Evolutionary conservation across 2,329 filamentous ascomycete species (phyloP).

Genomic region (Arachnopeziza araneosa): DNA sequence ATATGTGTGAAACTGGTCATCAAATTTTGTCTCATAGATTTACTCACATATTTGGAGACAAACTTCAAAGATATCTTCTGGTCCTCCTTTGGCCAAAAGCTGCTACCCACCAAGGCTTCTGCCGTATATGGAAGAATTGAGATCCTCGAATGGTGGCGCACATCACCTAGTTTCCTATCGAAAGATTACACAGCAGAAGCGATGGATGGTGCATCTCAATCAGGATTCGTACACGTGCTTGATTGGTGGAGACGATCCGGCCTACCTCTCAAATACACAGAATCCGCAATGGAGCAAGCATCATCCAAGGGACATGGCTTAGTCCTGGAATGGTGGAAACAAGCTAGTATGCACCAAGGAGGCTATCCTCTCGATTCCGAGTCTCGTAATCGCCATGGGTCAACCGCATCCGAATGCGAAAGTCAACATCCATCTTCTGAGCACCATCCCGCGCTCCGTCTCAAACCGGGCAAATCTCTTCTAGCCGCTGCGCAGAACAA

Average conservation of each 20-base stretch:
- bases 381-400: conserved; percentile 20
- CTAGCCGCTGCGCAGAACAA: conserved; percentile 80
- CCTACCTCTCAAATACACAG: conserved; percentile 77
- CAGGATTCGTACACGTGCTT: conserved; percentile 77
- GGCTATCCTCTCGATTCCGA: conserved; percentile 39
- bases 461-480: conserved; percentile 81
- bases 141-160: conserved; percentile 87
- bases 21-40: conserved; percentile 77
- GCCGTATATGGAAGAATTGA: conserved; percentile 78
- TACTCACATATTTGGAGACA: conserved; percentile 67
- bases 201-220: conserved; percentile 79
- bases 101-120: conserved; percentile 82
- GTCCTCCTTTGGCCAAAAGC: conserved; percentile 74
- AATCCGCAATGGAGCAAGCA: conserved; percentile 81
- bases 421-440: conserved; percentile 13
- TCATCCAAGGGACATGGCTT: conserved; percentile 77
- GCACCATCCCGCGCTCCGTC: conserved; percentile 38
- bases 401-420: conserved; percentile 12
- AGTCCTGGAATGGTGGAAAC: conserved; percentile 91
- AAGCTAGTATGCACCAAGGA: conserved; percentile 56
- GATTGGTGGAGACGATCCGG: conserved; percentile 89
- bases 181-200: conserved; percentile 75
- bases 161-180: conserved; percentile 73
- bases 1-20: conserved; percentile 84
- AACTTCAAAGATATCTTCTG: conserved; percentile 72